These are phyloP conservation scores for Ogataea corticis DNA, from an alignment of 805 yeast species.

Conservation along the genomic window DNA sequence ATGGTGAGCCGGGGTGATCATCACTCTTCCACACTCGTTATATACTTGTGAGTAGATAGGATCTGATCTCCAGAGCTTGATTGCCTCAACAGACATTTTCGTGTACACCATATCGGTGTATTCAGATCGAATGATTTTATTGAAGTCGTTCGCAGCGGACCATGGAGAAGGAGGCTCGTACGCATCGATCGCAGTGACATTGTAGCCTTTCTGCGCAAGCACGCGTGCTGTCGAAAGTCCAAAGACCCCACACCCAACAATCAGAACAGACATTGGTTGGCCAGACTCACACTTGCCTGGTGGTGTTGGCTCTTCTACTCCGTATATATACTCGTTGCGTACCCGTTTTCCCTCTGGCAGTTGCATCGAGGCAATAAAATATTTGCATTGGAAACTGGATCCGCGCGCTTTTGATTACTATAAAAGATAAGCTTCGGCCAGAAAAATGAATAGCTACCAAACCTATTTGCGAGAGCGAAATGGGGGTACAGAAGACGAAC, in stretches of 20 bases:
- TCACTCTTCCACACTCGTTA: conserved; percentile 43
- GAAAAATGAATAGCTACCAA: too few species aligned
- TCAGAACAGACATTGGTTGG: conserved; percentile 12
- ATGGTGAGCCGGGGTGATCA: conserved; percentile 36
- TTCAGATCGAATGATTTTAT: conserved; percentile 50
- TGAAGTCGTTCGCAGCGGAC: conserved; percentile 49
- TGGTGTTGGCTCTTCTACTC: neutral
- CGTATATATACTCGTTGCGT: too few species aligned
- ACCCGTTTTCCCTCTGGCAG: neutral
- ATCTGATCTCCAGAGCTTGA: conserved; percentile 39
- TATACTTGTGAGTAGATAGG: conserved; percentile 36
- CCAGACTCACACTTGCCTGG: neutral
- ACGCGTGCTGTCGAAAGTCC: conserved; percentile 45
- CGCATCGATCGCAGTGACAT: conserved; percentile 41
- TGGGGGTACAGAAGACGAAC: neutral
- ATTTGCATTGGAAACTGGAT: neutral
- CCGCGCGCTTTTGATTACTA: conserved; percentile 2
- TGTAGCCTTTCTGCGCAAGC: conserved; percentile 31
- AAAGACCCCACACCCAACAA: conserved; percentile 43
- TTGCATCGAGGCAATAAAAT: neutral
- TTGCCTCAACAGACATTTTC: conserved; percentile 45
- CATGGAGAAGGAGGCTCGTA: conserved; percentile 43
- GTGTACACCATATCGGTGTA: conserved; percentile 44
- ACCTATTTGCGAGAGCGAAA: too few species aligned
- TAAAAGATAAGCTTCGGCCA: too few species aligned